Conservation (phyloP, 192 early-diverging fungal species). For the Neocallimastix lanati region DNA sequence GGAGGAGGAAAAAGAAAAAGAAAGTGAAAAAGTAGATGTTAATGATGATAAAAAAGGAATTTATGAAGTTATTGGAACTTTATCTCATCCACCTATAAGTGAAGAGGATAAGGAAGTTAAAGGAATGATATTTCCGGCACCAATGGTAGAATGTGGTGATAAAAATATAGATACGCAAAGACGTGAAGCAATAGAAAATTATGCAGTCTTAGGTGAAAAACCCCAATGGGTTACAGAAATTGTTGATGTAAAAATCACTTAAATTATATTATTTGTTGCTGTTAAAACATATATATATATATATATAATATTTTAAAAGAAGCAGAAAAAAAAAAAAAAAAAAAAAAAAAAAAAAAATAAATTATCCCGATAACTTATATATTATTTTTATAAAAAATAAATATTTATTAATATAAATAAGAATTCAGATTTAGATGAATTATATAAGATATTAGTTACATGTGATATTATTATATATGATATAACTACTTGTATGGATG, state of each 20-base stretch:
- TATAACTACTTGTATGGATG: constrained; percentile 25
- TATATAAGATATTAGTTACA: constrained; percentile 14
- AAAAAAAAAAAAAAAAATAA: too few species aligned
- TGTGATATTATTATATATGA: constrained; percentile 38
- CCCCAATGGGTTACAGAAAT: constrained; percentile 23
- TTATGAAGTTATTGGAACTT: constrained; percentile 25
- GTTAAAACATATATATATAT: too few species aligned
- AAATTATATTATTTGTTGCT: too few species aligned
- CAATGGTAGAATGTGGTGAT: constrained; percentile 33
- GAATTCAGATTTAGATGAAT: constrained; percentile 15
- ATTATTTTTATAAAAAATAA: too few species aligned
- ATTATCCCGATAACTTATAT: too few species aligned
- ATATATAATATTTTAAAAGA: too few species aligned
- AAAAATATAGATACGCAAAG: constrained; percentile 23
- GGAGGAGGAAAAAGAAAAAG: constrained; percentile 4
- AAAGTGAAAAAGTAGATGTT: background rate
- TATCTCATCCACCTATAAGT: background rate
- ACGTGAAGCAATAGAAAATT: constrained; percentile 34
- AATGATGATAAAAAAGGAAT: constrained; percentile 9
- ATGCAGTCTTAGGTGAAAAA: constrained; percentile 14
- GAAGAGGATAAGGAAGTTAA: background rate
- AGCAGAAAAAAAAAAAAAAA: too few species aligned
- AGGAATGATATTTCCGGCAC: constrained; percentile 7
- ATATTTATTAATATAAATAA: constrained; percentile 1
- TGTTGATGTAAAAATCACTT: constrained; percentile 14